Evolutionary conservation across 2,329 filamentous ascomycete genomes (phyloP), one percentile per base, ranked within the genome.

Genomic region (Bipolaris sorokiniana): DNA sequence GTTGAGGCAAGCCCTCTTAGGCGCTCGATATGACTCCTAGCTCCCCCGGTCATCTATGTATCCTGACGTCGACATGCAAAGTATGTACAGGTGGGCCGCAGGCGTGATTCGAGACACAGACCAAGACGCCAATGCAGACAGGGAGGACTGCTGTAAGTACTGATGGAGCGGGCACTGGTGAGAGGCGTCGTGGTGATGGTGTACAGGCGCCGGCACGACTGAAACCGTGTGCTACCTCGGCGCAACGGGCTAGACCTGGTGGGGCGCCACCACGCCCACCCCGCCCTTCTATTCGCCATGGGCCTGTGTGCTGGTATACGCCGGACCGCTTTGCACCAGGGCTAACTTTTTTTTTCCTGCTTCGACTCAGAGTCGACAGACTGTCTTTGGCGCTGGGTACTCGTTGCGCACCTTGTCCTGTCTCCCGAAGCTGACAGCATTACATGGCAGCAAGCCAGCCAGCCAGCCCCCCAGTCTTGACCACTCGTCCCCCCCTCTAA

Each of bases 291-390:
- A 60, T 58, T 50, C 58, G 54, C 58, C 59, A 26, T 18, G 10
- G 4, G 15, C 20, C 40, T 34, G 26, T 48, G 44, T 56, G 49
- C 49, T 51, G 44, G 45, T 52, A 46, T 42, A 40, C 57, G 61
- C 63, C 40, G 61, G 61, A 59, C 63, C 63, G 61, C 62, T 62
- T 56, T 49, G 58, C 60, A 62, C 59, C 61, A 56, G 33, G 46
- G 51, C 49, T 45, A 48, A 59, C 47, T 31, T 45, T 41, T 49
- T 67, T 61, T 66, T 52, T 57, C 33, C 28, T 54, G 52, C 16
- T 46, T 33, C 31, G 22, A 45, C 49, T 51, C 46, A 48, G 46
- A 28, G 15, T 37, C 31, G 33, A 37, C 46, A 48, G 34, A 48
- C 46, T 16, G 23, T 48, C 34, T 48, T 28, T 48, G 46, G 45